A percentile compares a stretch with the other conserved stretches of the same genome.
Conservation (phyloP, 1,284 basidiomycete genomes). For the Apiotrichum sp. region DNA sequence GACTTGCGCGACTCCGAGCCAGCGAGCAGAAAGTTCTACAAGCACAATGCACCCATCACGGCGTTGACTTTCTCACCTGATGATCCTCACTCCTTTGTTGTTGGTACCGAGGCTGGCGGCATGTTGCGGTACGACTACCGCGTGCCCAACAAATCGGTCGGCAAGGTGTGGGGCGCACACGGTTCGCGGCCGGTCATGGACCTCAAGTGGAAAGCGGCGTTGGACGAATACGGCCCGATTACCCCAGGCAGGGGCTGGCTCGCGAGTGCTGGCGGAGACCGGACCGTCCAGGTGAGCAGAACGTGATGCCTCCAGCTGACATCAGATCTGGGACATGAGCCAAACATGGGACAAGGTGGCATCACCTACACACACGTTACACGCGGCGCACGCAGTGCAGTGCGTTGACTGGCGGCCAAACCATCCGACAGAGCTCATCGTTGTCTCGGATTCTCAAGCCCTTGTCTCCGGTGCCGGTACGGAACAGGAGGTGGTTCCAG, state of each 20-base stretch:
- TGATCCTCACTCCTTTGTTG: slow-evolving; percentile 63
- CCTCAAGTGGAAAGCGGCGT: slow-evolving; percentile 60
- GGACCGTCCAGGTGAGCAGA: slow-evolving; percentile 63
- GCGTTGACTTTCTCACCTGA: slow-evolving; percentile 66
- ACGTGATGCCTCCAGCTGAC: neutral
- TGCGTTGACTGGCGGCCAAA: slow-evolving; percentile 71
- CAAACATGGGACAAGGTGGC: slow-evolving; percentile 48
- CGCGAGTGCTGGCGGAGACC: slow-evolving; percentile 72
- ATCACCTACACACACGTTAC: slow-evolving; percentile 63
- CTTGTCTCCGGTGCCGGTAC: neutral
- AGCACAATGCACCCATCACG: slow-evolving; percentile 65
- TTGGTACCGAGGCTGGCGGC: slow-evolving; percentile 70
- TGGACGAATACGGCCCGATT: slow-evolving; percentile 24
- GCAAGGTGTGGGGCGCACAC: slow-evolving; percentile 72
- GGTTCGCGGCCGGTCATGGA: slow-evolving; percentile 62
- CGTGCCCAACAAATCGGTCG: slow-evolving; percentile 58
- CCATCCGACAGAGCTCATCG: slow-evolving; percentile 68
- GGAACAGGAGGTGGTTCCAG: slow-evolving; percentile 8
- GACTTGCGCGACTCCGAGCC: slow-evolving; percentile 67
- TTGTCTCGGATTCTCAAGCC: slow-evolving; percentile 30
- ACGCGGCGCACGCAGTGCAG: slow-evolving; percentile 67
- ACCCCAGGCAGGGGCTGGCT: slow-evolving; percentile 64
- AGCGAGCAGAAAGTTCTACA: slow-evolving; percentile 61
- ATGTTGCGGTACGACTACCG: slow-evolving; percentile 68
- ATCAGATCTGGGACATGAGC: slow-evolving; percentile 72